These are phyloP conservation scores for Backusella morwellensis DNA, from an alignment of 192 early-diverging fungal genomes.

Conservation along the genomic window DNA sequence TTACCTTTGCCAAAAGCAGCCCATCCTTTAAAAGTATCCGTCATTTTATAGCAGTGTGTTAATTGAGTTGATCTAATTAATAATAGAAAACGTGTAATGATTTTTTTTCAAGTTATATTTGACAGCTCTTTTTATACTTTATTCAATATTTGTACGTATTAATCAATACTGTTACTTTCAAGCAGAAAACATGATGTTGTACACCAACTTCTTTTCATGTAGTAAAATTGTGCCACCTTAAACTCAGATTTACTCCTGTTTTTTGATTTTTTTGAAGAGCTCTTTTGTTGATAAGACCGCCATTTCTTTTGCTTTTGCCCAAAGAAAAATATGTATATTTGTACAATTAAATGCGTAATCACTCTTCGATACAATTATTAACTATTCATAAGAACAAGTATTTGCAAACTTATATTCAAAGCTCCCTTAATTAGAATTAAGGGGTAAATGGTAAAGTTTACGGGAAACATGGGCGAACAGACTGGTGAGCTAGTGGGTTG, in stretches of 20 bases:
- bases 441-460: not conserved
- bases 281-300: not conserved
- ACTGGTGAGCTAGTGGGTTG: not conserved
- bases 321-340: not conserved
- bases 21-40: conserved; percentile 27
- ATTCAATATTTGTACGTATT: not conserved
- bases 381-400: not conserved
- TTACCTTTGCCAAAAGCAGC: conserved; percentile 25
- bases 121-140: not conserved
- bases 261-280: not conserved
- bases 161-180: not conserved
- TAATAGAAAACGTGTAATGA: too few species aligned
- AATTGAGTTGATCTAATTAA: not conserved
- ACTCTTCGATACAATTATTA: too few species aligned
- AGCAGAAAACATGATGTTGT: not conserved
- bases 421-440: not conserved
- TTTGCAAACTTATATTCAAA: not conserved
- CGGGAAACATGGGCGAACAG: not conserved
- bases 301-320: not conserved
- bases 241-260: not conserved
- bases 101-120: not conserved
- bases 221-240: not conserved
- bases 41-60: not conserved
- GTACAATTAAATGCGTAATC: not conserved
- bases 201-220: not conserved